Evolutionary conservation across 352 stramenopile species (phyloP).

Genomic region (Stramenopiles sp.): DNA sequence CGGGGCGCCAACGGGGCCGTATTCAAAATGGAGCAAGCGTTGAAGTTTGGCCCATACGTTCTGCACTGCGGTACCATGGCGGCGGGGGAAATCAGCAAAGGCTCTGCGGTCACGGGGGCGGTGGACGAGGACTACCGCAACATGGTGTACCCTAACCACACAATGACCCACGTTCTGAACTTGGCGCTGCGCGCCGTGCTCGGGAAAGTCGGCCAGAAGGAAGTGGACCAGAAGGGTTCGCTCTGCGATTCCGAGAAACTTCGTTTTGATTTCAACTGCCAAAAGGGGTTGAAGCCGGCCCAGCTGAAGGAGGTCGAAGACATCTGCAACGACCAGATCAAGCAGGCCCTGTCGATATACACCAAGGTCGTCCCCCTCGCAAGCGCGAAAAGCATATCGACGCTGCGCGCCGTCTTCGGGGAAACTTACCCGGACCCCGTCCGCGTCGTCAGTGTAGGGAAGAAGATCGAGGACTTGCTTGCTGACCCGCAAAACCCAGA

Average conservation of each 20-base stretch:
- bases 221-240: slow-evolving; percentile 87
- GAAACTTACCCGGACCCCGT: slow-evolving; percentile 97
- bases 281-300: slow-evolving; percentile 72
- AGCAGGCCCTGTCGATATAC: slow-evolving; percentile 54
- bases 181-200: slow-evolving; percentile 78
- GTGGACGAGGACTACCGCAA: slow-evolving; percentile 82
- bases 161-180: slow-evolving; percentile 98
- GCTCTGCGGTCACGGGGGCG: slow-evolving; percentile 39
- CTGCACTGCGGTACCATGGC: slow-evolving; percentile 71
- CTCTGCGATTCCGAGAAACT: slow-evolving; percentile 87
- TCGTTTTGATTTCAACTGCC: slow-evolving; percentile 95
- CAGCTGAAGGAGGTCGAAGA: slow-evolving; percentile 59
- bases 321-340: slow-evolving; percentile 41
- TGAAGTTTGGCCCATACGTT: slow-evolving; percentile 84
- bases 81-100: slow-evolving; percentile 36
- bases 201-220: slow-evolving; percentile 32
- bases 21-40: slow-evolving; percentile 62
- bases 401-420: slow-evolving; percentile 90
- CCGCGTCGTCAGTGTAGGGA: slow-evolving; percentile 81
- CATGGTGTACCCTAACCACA: slow-evolving; percentile 92
- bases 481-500: slow-evolving; percentile 53
- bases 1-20: slow-evolving; percentile 28
- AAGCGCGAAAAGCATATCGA: slow-evolving; percentile 78
- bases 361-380: slow-evolving; percentile 69
- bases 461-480: slow-evolving; percentile 33